Percentiles rank a stretch among this genome's conserved stretches.
Evolutionary conservation across 257 asterid species (phyloP).

Genomic region (Paraleonurus japonicus): DNA sequence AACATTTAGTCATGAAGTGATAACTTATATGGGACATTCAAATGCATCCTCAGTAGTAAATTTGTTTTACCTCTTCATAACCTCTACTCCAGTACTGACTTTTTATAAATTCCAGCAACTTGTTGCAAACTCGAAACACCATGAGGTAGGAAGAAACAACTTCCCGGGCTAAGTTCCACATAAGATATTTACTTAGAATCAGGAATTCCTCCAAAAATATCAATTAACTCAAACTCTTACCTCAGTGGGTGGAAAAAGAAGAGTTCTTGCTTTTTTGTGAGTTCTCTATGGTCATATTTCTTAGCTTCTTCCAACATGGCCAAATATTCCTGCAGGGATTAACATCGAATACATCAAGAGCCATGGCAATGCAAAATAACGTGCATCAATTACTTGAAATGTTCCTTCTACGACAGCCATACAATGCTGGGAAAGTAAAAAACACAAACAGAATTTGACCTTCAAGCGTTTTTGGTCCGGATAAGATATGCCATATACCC

Average conservation of each 20-base stretch:
- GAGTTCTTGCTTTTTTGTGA: slow-evolving; percentile 92
- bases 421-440: slow-evolving; percentile 4
- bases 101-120: slow-evolving; percentile 72
- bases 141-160: slow-evolving; percentile 95
- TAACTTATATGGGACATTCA: slow-evolving; percentile 4
- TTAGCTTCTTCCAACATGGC: slow-evolving; percentile 94
- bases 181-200: slow-evolving; percentile 23
- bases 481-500: slow-evolving; percentile 96
- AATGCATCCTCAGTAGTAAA: slow-evolving; percentile 20
- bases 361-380: slow-evolving; percentile 18
- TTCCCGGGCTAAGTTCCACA: slow-evolving; percentile 77
- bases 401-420: not conserved
- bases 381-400: not conserved
- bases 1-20: slow-evolving; percentile 9
- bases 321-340: slow-evolving; percentile 68
- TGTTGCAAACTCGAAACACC: slow-evolving; percentile 94
- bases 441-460: slow-evolving; percentile 42
- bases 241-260: slow-evolving; percentile 97
- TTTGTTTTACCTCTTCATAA: slow-evolving; percentile 71
- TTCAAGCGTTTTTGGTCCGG: slow-evolving; percentile 88
- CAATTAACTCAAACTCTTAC: slow-evolving; percentile 36
- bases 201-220: not conserved
- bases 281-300: slow-evolving; percentile 97
- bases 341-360: slow-evolving; percentile 24
- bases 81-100: slow-evolving; percentile 92